A percentile compares a stretch with the other conserved stretches of the same genome.
These are phyloP conservation scores for Fusarium sp. DNA, from an alignment of 2,329 filamentous ascomycete genomes.

Conservation along the genomic window DNA sequence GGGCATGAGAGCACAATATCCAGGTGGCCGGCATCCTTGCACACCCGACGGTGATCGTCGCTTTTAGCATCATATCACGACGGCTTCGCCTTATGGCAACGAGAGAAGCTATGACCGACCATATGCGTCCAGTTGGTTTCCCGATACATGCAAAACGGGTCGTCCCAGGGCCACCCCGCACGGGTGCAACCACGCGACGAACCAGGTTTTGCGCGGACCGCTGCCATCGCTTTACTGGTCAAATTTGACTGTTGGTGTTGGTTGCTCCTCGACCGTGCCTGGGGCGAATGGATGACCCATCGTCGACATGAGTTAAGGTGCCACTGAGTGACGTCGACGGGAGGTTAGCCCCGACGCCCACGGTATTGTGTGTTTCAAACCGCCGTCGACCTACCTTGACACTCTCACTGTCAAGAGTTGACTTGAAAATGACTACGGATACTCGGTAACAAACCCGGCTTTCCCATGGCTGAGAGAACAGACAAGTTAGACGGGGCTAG, in stretches of 20 bases:
- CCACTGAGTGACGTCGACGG: background rate
- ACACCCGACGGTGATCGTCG: constrained; percentile 16
- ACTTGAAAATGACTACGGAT: background rate
- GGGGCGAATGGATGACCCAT: background rate
- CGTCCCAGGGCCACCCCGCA: background rate
- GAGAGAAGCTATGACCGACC: constrained; percentile 4
- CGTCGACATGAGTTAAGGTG: background rate
- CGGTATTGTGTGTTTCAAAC: background rate
- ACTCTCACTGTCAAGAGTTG: background rate
- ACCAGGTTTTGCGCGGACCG: background rate
- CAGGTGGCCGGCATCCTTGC: constrained; percentile 14
- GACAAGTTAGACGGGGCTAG: background rate
- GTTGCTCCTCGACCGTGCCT: background rate
- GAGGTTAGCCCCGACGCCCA: background rate
- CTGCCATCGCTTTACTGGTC: background rate
- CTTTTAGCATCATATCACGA: background rate
- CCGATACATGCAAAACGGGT: background rate
- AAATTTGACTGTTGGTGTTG: background rate
- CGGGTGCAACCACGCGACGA: background rate
- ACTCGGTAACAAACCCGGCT: background rate
- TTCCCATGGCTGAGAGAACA: background rate
- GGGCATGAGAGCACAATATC: constrained; percentile 7
- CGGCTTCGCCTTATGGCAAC: background rate
- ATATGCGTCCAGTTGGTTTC: background rate
- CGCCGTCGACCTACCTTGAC: background rate